Conservation (phyloP, 495 filamentous ascomycete genomes). For the Xylaria longipes region DNA sequence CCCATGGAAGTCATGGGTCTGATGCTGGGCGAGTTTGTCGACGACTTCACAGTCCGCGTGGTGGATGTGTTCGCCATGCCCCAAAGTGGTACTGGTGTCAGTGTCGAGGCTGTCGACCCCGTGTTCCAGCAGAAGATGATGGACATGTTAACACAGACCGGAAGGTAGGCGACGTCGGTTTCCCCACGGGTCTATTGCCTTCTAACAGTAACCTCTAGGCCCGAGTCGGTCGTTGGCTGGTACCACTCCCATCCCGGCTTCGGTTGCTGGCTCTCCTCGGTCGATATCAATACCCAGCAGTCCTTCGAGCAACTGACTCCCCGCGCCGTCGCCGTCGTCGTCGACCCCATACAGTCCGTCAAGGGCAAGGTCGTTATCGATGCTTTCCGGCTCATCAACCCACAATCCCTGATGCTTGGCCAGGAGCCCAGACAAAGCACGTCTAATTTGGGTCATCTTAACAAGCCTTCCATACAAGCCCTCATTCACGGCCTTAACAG, state of each 20-base stretch:
- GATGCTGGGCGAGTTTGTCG: constrained; percentile 98
- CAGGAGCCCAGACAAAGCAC: constrained; percentile 99
- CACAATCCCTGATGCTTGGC: constrained; percentile 96
- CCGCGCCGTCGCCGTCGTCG: constrained; percentile 94
- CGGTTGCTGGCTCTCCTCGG: constrained; percentile 97
- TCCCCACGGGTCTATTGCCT: neutral
- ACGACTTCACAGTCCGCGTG: constrained; percentile 97
- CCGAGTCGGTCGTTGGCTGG: constrained; percentile 97
- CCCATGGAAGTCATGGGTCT: constrained; percentile 99
- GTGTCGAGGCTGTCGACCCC: constrained; percentile 96
- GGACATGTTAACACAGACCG: constrained; percentile 98
- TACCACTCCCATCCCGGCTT: constrained; percentile 99
- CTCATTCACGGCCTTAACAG: constrained; percentile 97
- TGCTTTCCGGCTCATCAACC: constrained; percentile 98
- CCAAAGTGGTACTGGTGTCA: constrained; percentile 98
- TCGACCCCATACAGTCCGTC: constrained; percentile 98
- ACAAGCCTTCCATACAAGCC: constrained; percentile 99
- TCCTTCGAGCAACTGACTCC: constrained; percentile 98
- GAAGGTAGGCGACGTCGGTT: constrained; percentile 66
- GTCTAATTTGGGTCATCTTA: constrained; percentile 95
- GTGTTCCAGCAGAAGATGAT: constrained; percentile 99
- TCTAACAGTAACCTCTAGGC: constrained; percentile 56
- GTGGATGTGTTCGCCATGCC: constrained; percentile 99
- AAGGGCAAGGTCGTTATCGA: constrained; percentile 99
- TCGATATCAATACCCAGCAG: constrained; percentile 99